These are phyloP conservation scores for Lachnellula subtilissima DNA, from an alignment of 2,329 filamentous ascomycete species.

Conservation along the genomic window DNA sequence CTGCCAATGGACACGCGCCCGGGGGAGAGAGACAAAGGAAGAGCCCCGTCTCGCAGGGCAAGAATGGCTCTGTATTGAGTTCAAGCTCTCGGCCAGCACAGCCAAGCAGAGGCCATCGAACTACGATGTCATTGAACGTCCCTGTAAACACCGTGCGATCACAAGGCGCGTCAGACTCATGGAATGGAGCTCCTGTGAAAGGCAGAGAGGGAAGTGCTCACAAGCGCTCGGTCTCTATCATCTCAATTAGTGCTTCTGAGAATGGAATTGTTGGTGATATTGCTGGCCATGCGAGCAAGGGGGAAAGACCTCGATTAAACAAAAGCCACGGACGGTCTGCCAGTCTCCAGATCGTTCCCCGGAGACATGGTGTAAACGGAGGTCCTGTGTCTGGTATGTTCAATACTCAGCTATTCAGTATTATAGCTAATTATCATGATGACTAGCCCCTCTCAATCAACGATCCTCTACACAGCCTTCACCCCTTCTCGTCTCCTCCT, in stretches of 20 bases:
- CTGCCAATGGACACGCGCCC: constrained; percentile 22
- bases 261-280: constrained; percentile 24
- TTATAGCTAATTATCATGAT: constrained; percentile 8
- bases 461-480: constrained; percentile 33
- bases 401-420: background rate
- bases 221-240: constrained; percentile 74
- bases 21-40: constrained; percentile 27
- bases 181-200: constrained; percentile 21
- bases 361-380: constrained; percentile 38
- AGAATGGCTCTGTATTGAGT: constrained; percentile 36
- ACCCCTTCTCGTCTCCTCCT: constrained; percentile 31
- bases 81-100: constrained; percentile 42
- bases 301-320: constrained; percentile 42
- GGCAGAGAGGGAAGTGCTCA: constrained; percentile 51
- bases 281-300: constrained; percentile 31
- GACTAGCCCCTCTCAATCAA: constrained; percentile 27
- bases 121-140: constrained; percentile 60
- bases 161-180: constrained; percentile 16
- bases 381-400: constrained; percentile 36
- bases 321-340: constrained; percentile 72
- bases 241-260: constrained; percentile 63
- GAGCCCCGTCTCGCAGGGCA: constrained; percentile 29
- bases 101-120: constrained; percentile 55
- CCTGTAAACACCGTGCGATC: constrained; percentile 33
- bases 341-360: constrained; percentile 70